Conservation (phyloP, 1,139 yeast species). For the Sugiyamaella japonica region DNA sequence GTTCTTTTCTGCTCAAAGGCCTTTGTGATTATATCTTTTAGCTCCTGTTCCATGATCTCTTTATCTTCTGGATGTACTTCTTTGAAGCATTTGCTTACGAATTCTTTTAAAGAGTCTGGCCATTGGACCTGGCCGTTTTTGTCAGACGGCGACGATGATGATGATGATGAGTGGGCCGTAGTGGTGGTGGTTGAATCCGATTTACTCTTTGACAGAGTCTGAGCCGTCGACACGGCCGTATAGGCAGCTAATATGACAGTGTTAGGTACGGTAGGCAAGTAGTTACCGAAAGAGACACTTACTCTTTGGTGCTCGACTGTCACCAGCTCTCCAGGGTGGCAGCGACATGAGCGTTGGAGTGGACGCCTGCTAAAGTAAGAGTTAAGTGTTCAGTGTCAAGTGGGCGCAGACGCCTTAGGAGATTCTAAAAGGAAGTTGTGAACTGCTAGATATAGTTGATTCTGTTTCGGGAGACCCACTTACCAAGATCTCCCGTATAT, state of each 20-base stretch:
- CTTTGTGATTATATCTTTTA: conserved; percentile 49
- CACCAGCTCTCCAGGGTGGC: conserved; percentile 11
- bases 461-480: not conserved
- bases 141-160: not conserved
- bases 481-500: not conserved
- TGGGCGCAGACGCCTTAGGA: no score
- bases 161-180: not conserved
- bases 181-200: not conserved
- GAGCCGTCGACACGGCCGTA: conserved; percentile 19
- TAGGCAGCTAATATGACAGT: conserved; percentile 17
- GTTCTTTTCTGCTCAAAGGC: conserved; percentile 53
- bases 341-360: conserved; percentile 1
- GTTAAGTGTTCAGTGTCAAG: no score
- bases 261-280: no score
- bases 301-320: not conserved
- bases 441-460: not conserved
- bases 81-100: conserved; percentile 50
- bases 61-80: conserved; percentile 44
- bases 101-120: conserved; percentile 52
- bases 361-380: not conserved
- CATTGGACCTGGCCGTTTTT: conserved; percentile 36
- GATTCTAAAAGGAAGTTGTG: no score
- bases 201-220: conserved; percentile 13
- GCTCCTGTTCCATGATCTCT: conserved; percentile 44
- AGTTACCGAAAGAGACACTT: not conserved